Base-by-base conservation (phyloP, 164 flowering plant genomes). In the Aristolochia californica region DNA sequence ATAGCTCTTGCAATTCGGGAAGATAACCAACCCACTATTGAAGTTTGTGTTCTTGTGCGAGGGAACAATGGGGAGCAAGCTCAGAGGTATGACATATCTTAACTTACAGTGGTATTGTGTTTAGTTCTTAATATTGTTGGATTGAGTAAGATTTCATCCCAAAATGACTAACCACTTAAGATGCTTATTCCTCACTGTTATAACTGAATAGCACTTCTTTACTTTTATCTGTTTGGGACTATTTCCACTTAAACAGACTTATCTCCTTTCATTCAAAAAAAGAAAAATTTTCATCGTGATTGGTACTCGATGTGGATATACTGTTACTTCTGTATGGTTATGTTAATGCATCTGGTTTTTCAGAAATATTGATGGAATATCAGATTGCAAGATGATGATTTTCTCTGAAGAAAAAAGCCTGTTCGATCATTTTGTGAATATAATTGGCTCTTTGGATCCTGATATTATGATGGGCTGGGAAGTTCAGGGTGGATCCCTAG, bases 401-500 rank as follows among this genome's bases (percentile, higher is more conserved):
- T 71, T 51, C 48, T 58, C 68, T 53, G 88, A 90, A 38, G 99
- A 94, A 68, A 82, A 60, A 63, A 65, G 72, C 10, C 68, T 94
- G 59, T 70, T 87, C 63, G 48, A 67, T 40, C 72, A 80, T 60
- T 84, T 90, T 49, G 68, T 75, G 53, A 72, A 80, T 63, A 63
- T 87, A 25, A 63, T 87, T 17, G 50, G 63, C 56, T 74, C 76
- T 44, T 60, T 66, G 53, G 97, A 94, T 76, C 99, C 99, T 12
- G 99, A 94, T 77, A 77, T 94, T 26, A 51, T 94, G 49, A 62
- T 94, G 82, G 99, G 99, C 50, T 94, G 99, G 99, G 97, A 94
- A 68, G 66, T 90, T 53, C 99, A 94, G 74, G 82, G 87, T 52
- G 71, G 81, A 62, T 94, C 97, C 59, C 85, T 94, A 68, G 99